Percentiles rank a stretch among this genome's conserved stretches.
Evolutionary conservation across 1,284 basidiomycete species (phyloP).

Genomic region (Salmacisia buchloeana): DNA sequence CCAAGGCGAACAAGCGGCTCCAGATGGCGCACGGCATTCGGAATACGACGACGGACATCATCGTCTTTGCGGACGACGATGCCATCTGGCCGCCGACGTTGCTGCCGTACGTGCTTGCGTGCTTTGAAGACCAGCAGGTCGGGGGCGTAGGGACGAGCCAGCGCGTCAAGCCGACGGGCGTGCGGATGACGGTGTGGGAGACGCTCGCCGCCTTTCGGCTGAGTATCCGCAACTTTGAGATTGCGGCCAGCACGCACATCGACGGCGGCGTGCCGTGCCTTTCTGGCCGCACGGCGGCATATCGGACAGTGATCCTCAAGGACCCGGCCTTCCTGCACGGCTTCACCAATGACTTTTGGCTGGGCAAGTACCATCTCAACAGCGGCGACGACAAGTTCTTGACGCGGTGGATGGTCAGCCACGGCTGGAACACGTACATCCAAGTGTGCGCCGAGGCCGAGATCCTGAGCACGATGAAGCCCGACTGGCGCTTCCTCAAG

Average conservation of each 20-base stretch:
- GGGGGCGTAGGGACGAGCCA: constrained; percentile 86
- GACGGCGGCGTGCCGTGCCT: constrained; percentile 86
- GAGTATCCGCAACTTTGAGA: constrained; percentile 86
- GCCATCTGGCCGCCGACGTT: constrained; percentile 88
- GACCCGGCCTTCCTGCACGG: constrained; percentile 85
- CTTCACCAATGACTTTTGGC: constrained; percentile 87
- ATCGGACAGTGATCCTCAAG: constrained; percentile 84
- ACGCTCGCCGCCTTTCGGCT: constrained; percentile 84
- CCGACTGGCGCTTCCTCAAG: constrained; percentile 87
- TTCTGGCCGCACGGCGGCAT: constrained; percentile 82
- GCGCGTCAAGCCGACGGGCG: constrained; percentile 72
- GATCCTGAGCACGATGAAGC: constrained; percentile 86
- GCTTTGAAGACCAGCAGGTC: constrained; percentile 86
- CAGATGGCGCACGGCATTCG: constrained; percentile 89
- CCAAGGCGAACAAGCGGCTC: constrained; percentile 83
- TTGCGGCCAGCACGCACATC: constrained; percentile 77
- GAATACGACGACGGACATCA: constrained; percentile 81
- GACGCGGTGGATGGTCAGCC: constrained; percentile 91
- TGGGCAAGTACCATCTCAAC: constrained; percentile 52
- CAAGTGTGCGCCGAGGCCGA: constrained; percentile 86
- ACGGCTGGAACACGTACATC: constrained; percentile 87
- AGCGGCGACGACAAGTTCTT: constrained; percentile 73
- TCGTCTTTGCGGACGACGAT: constrained; percentile 91
- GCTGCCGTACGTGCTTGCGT: constrained; percentile 74
- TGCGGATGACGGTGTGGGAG: constrained; percentile 83